Evolutionary conservation across 1,284 basidiomycete species (phyloP), one percentile per base, ranked within the genome.

Genomic region (Cutaneotrichosporon mucoides): DNA sequence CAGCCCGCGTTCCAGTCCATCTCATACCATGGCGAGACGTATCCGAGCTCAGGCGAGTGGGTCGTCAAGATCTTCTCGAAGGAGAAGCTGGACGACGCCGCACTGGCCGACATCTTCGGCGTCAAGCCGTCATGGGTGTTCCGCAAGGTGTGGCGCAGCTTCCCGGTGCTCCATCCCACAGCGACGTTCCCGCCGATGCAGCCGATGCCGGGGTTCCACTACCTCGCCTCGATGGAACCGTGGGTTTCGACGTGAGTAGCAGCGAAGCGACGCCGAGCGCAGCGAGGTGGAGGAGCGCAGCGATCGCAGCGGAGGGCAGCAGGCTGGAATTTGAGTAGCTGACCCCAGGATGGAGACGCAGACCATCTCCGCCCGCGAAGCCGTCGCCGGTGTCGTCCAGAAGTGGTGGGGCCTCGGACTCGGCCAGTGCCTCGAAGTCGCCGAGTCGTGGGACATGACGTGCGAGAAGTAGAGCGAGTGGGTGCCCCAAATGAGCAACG

Each of bases 221-320:
- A 95, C 70, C 86, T 93, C 46, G 94, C 93, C 65, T 85, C 90
- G 0, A 88, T 95, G 68, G 92, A 97, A 78, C 86, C 87, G 81
- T 87, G 78, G 74, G 84, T 84, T 9, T 66, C 62, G 35, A 76
- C 75, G 73, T 75, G 60, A 68, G 73, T 70, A 1, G 24, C 24
- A 24, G 24, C 24, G 24, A 24, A 24, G 3, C 24, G 24, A 24
- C 24, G 24, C 24, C 24, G 24, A 24, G 24, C 24, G 24, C 24
- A 24, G 24, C 24, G 24, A 24, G 24, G 24, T 24, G 24, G 24
- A 24, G 24, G 24, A 24, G 24, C 24, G 24, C 24, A 24, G 24
- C 24, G 24, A 24, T 24, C 24, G 24, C 24, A 24, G 24, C 24
- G 24, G 24, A 24, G 24, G 24, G 24, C 24, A 24, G 24, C 24